Evolutionary conservation across 2,329 filamentous ascomycete species (phyloP).

Genomic region (Emergomyces africanus): DNA sequence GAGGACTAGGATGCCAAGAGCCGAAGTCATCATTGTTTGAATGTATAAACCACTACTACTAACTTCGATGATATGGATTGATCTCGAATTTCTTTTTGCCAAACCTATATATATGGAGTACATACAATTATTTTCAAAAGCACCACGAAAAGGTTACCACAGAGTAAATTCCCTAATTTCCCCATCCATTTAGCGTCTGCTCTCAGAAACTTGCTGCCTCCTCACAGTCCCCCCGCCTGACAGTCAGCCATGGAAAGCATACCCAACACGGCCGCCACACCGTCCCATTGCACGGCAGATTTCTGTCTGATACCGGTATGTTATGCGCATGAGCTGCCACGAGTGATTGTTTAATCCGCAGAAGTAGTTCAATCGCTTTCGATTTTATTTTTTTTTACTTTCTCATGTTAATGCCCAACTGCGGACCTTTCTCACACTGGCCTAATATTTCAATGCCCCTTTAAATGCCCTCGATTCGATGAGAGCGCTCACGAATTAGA

Average conservation of each 20-base stretch:
- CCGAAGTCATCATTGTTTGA: not conserved
- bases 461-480: not conserved
- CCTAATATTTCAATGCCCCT: not conserved
- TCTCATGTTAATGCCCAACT: not conserved
- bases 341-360: not conserved
- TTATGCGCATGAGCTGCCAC: constrained; percentile 8
- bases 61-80: not conserved
- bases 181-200: not conserved
- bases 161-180: not conserved
- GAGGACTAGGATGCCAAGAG: too few relatives aligned
- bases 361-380: not conserved
- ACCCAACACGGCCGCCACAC: constrained; percentile 38
- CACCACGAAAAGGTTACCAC: not conserved
- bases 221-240: not conserved
- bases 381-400: not conserved
- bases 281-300: constrained; percentile 67
- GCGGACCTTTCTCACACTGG: not conserved
- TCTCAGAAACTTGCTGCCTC: not conserved
- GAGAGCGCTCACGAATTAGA: not conserved
- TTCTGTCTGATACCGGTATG: constrained; percentile 78
- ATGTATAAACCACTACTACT: too few relatives aligned
- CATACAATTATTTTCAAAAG: not conserved
- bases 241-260: not conserved
- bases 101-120: not conserved
- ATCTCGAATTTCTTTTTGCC: not conserved